phyloP scores from a whole-genome alignment of 306 rosid genomes.

The Sesbania bispinosa region DNA sequence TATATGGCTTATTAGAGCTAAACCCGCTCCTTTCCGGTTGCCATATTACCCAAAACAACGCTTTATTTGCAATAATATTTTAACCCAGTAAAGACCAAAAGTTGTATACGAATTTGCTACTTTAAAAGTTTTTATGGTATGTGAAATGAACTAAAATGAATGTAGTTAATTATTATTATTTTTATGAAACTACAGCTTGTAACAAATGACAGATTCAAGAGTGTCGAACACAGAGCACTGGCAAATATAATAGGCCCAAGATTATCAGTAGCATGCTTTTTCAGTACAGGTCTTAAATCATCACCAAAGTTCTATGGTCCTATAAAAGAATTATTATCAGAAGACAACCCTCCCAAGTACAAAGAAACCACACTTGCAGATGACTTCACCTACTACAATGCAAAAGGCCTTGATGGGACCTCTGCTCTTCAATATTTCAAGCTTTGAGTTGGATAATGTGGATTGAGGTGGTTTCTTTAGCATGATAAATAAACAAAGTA shows the following conservation, averaged over 20 bases:
- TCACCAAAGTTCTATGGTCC: constrained; percentile 1
- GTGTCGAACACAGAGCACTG: constrained; percentile 17
- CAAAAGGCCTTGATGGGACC: constrained; percentile 20
- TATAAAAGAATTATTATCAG: constrained; percentile 14
- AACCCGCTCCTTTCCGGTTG: too few species aligned
- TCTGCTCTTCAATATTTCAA: constrained; percentile 14
- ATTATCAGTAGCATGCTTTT: constrained; percentile 21
- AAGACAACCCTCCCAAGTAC: constrained; percentile 16
- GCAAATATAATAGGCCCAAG: constrained; percentile 16
- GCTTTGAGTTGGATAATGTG: too few species aligned
- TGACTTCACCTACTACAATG: background rate
- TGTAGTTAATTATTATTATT: background rate
- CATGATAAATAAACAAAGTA: too few species aligned
- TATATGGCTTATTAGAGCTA: too few species aligned
- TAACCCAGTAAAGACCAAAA: too few species aligned
- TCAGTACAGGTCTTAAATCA: background rate
- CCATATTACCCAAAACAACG: too few species aligned
- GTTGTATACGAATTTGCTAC: background rate
- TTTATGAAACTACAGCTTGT: constrained; percentile 1
- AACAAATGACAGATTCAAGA: constrained; percentile 24
- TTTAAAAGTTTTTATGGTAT: background rate
- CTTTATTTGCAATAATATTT: too few species aligned
- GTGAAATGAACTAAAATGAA: background rate
- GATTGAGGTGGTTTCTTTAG: too few species aligned
- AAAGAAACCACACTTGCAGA: constrained; percentile 18